Conservation (phyloP, 352 stramenopile genomes). For the Phytophthora litchii region DNA sequence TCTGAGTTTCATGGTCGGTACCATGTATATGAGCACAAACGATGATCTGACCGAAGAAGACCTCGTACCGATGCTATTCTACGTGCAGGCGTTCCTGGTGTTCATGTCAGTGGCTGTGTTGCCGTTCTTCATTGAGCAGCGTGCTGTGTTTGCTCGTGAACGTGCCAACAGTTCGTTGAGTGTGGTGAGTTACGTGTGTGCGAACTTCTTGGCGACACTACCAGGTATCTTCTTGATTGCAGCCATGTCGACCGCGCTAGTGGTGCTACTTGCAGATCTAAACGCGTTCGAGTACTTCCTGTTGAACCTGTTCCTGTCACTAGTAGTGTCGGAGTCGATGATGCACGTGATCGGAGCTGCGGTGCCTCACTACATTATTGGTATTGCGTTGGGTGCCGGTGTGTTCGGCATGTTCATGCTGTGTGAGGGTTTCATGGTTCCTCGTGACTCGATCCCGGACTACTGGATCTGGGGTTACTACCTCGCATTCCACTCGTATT, state of each 20-base stretch:
- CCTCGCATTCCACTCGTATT: constrained; percentile 84
- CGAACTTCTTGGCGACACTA: constrained; percentile 70
- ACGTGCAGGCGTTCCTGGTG: constrained; percentile 86
- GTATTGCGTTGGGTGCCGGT: constrained; percentile 71
- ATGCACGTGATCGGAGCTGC: constrained; percentile 78
- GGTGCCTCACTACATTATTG: constrained; percentile 83
- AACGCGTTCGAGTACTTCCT: constrained; percentile 66
- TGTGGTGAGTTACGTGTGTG: constrained; percentile 72
- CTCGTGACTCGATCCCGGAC: constrained; percentile 52
- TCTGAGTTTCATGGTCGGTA: constrained; percentile 70
- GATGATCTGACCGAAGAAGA: constrained; percentile 46
- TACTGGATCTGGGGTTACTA: constrained; percentile 89
- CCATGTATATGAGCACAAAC: constrained; percentile 73
- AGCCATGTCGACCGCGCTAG: constrained; percentile 51
- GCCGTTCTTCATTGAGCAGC: constrained; percentile 88
- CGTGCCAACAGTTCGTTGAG: constrained; percentile 80
- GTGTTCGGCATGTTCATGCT: constrained; percentile 86
- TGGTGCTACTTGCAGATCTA: constrained; percentile 56
- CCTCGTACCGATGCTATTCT: constrained; percentile 75
- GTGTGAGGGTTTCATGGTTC: constrained; percentile 82
- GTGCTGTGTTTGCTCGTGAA: constrained; percentile 62
- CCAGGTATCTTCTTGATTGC: constrained; percentile 74
- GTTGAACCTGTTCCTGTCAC: constrained; percentile 72
- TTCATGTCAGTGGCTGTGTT: constrained; percentile 91
- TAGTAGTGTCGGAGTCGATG: constrained; percentile 78